A percentile compares a stretch with the other conserved stretches of the same genome.
Evolutionary conservation across 176 grass and related monocot genomes (phyloP).

Genomic region (Dendrocalamus sinicus): DNA sequence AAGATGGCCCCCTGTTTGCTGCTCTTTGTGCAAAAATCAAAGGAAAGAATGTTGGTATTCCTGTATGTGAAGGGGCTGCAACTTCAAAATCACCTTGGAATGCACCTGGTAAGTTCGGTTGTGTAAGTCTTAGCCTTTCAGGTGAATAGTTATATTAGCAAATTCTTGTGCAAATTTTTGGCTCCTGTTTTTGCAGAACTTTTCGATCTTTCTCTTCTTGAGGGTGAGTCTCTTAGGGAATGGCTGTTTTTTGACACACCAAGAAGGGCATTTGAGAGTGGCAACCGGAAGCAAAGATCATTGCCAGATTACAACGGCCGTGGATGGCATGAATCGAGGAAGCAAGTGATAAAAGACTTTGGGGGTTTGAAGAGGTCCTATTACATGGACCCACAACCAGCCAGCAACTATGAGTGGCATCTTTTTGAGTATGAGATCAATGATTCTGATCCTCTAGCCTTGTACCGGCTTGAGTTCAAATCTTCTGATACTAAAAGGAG

Average conservation of each 20-base stretch:
- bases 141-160: background rate
- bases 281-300: conserved; percentile 85
- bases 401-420: conserved; percentile 78
- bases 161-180: conserved; percentile 32
- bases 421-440: conserved; percentile 93
- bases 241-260: conserved; percentile 97
- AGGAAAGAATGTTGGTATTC: conserved; percentile 86
- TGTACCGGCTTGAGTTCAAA: conserved; percentile 88
- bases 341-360: conserved; percentile 88
- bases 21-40: conserved; percentile 82
- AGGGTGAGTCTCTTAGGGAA: conserved; percentile 92
- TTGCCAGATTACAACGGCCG: conserved; percentile 89
- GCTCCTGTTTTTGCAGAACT: conserved; percentile 65
- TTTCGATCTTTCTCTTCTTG: conserved; percentile 81
- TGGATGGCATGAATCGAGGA: conserved; percentile 97
- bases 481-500: conserved; percentile 68
- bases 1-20: conserved; percentile 86
- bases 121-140: background rate
- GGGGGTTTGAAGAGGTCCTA: conserved; percentile 84
- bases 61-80: conserved; percentile 93
- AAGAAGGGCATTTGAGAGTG: conserved; percentile 93
- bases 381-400: conserved; percentile 95
- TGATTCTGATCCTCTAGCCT: conserved; percentile 68
- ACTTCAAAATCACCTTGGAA: conserved; percentile 97
- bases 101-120: conserved; percentile 65